Evolutionary conservation across 495 filamentous ascomycete species (phyloP).

Genomic region (Tuber magnatum): DNA sequence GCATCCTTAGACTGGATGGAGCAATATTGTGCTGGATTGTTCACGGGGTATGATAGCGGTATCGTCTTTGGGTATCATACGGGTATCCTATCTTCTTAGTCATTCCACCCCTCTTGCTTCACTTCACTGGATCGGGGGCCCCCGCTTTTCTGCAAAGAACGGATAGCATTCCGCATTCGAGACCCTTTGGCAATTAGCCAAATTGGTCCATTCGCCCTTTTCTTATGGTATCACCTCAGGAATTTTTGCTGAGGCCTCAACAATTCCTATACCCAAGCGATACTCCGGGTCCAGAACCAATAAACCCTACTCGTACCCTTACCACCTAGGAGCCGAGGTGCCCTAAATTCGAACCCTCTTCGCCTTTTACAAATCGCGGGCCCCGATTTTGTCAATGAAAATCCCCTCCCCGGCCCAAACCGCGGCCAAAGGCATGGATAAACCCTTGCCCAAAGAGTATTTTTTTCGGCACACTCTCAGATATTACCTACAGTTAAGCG

Average conservation of each 20-base stretch:
- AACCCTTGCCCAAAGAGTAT: not conserved
- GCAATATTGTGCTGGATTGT: not conserved
- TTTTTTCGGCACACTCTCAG: not conserved
- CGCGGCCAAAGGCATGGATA: not conserved
- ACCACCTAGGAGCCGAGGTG: not conserved
- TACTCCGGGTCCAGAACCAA: not conserved
- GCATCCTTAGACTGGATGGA: not conserved
- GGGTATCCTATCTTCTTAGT: not conserved
- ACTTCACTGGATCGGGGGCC: not conserved
- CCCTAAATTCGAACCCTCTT: not conserved
- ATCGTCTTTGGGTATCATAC: too few relatives aligned
- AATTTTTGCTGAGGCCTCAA: not conserved
- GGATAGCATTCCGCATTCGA: not conserved
- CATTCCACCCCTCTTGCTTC: not conserved
- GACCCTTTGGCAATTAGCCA: not conserved
- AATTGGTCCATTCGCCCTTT: not conserved
- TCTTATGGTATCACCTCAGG: not conserved
- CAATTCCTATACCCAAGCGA: not conserved
- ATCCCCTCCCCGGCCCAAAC: not conserved
- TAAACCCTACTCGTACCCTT: not conserved
- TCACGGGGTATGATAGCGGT: not conserved
- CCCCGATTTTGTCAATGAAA: not conserved
- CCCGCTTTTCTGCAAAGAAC: not conserved
- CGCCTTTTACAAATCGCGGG: not conserved
- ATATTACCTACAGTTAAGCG: not conserved